Evolutionary conservation across 2,329 filamentous ascomycete species (phyloP).

Genomic region (Fusarium illudens): DNA sequence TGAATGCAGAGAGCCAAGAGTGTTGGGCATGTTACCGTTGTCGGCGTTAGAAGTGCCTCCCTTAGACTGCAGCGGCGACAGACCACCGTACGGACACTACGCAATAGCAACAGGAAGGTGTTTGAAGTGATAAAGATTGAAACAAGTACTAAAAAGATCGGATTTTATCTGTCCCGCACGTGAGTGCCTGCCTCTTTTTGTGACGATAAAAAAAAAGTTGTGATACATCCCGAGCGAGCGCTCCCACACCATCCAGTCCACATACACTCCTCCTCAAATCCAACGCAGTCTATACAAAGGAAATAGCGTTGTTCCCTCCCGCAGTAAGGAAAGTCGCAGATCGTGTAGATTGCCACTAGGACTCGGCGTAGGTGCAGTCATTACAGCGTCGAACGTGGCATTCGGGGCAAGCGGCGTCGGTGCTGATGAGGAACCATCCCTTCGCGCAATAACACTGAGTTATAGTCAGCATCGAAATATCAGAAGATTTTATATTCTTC

Average conservation of each 20-base stretch:
- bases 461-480: not conserved
- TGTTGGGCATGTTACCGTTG: too few species aligned
- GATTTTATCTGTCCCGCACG: not conserved
- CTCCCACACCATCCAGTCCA: not conserved
- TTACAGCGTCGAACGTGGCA: conserved; percentile 24
- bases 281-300: not conserved
- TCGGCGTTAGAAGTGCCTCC: not conserved
- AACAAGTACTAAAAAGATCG: not conserved
- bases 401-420: not conserved
- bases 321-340: not conserved
- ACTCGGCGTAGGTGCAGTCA: conserved; percentile 31
- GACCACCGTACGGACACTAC: not conserved
- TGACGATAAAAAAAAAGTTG: not conserved
- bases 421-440: not conserved
- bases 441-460: conserved; percentile 4
- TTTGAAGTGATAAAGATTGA: not conserved
- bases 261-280: not conserved
- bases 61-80: not conserved
- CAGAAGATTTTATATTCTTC: fast-evolving
- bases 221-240: not conserved
- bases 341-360: not conserved
- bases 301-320: not conserved
- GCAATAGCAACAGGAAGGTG: not conserved
- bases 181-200: not conserved
- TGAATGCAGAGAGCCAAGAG: not conserved